Percentiles rank a stretch among this genome's conserved stretches.
Evolutionary conservation across 2,329 filamentous ascomycete genomes (phyloP).

Genomic region (Apiospora phragmitis): DNA sequence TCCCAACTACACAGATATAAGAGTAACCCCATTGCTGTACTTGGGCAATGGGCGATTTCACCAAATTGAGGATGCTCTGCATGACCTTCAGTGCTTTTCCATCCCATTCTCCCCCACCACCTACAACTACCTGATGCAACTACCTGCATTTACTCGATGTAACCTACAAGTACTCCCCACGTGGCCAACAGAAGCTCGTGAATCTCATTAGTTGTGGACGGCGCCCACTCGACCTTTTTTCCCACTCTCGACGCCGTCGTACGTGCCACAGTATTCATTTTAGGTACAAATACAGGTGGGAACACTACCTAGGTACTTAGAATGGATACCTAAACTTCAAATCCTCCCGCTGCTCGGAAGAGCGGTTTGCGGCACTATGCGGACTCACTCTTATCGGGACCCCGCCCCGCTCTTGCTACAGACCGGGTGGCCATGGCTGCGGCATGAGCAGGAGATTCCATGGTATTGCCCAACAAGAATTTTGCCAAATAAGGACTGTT

Average conservation of each 20-base stretch:
- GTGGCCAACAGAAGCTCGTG: neutral
- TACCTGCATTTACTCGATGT: neutral
- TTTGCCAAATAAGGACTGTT: neutral
- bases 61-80: no score
- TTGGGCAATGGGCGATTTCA: no score
- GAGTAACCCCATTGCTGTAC: no score
- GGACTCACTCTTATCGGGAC: neutral
- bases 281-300: no score
- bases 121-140: neutral
- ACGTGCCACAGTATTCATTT: neutral
- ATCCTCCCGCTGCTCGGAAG: neutral
- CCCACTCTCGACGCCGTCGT: neutral
- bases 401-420: neutral
- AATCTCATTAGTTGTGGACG: neutral
- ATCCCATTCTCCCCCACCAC: neutral
- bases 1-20: neutral
- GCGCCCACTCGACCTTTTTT: neutral
- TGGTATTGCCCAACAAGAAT: neutral
- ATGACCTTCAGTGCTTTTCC: neutral
- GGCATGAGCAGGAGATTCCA: neutral
- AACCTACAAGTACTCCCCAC: neutral
- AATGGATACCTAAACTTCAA: neutral
- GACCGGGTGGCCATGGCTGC: neutral
- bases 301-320: neutral
- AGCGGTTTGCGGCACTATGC: neutral